Evolutionary conservation across 23 red algal species (phyloP).

Genomic region (Cyanidiococcus yangmingshanensis): DNA sequence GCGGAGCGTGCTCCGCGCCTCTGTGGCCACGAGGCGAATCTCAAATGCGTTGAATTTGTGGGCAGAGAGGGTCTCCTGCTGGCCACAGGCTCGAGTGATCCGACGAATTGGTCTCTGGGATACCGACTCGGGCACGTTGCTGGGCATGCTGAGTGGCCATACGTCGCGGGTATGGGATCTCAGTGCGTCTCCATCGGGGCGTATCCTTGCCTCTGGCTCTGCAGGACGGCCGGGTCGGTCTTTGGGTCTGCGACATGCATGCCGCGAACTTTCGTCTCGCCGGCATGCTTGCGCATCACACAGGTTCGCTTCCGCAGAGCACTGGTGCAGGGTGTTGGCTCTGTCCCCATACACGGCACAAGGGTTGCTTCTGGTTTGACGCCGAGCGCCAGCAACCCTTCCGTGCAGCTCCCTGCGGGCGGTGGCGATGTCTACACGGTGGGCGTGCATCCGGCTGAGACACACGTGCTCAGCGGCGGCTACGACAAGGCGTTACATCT

Average conservation of each 20-base stretch:
- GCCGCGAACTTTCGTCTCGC: background rate
- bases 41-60: slow-evolving; percentile 81
- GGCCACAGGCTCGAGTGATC: slow-evolving; percentile 78
- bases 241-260: slow-evolving; percentile 36
- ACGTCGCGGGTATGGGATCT: slow-evolving; percentile 88
- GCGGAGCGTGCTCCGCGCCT: slow-evolving; percentile 30
- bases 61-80: slow-evolving; percentile 60
- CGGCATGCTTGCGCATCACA: background rate
- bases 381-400: too few species aligned
- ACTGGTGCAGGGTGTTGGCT: too few species aligned
- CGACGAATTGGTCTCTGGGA: slow-evolving; percentile 69
- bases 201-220: slow-evolving; percentile 49
- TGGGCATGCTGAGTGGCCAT: slow-evolving; percentile 52
- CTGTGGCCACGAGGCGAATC: slow-evolving; percentile 55
- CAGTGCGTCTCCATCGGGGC: slow-evolving; percentile 46
- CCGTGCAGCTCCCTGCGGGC: background rate
- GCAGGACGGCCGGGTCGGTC: slow-evolving; percentile 67
- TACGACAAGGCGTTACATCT: slow-evolving; percentile 79
- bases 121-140: slow-evolving; percentile 20
- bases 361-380: too few species aligned
- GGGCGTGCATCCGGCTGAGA: slow-evolving; percentile 59
- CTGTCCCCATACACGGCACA: too few species aligned
- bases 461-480: slow-evolving; percentile 58
- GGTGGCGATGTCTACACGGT: slow-evolving; percentile 84
- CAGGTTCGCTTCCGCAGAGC: too few species aligned